Base-by-base conservation (phyloP, 345 rosid genomes). In the Limnanthes douglasii region DNA sequence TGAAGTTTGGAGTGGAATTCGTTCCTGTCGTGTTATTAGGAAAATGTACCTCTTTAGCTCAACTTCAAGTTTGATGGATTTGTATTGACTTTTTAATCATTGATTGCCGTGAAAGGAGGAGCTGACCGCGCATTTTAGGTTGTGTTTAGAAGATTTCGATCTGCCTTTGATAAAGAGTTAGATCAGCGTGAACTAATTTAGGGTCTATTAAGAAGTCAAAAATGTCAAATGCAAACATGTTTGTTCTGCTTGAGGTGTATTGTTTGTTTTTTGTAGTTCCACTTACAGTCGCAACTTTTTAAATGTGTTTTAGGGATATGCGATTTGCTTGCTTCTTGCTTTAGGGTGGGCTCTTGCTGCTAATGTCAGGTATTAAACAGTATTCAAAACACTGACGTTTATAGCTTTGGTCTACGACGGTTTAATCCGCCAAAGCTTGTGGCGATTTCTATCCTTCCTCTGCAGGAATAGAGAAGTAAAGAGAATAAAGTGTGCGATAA, bases 341-440 rank as follows among this genome's bases (percentile, higher is more conserved):
- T 9, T 78, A 11, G 98, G 98, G 29, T 90, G 96, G 98, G 75
- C 61, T 25, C 39, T 61, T 37, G 98, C 98, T 61, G 79, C 92
- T 5, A 58, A 53, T 69, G 88, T 90, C 70, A 84, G 98, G 98
- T 90, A 80, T 1, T 38, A 4, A 24, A 24, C 37, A 1, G 38
- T 11, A 30, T 28, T 23, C n/a, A 32, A 18, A 1, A 18, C 36
- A 11, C 31, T 40, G 51, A 14, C 37, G 46, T 8, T 31, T 31
- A 19, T 22, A 18, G 8, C 45, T 41, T 48, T 33, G 37, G 14
- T 51, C 5, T 27, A 35, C 23, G 21, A 31, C 20, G 41, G 45
- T 45, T 18, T 8, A 4, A 48, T 41, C 18, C 49, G 21, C 32
- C 48, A 27, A 36, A 41, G 32, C 34, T 18, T 27, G 16, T 20